Conservation (phyloP, 495 filamentous ascomycete genomes). For the Penicillium salamii region DNA sequence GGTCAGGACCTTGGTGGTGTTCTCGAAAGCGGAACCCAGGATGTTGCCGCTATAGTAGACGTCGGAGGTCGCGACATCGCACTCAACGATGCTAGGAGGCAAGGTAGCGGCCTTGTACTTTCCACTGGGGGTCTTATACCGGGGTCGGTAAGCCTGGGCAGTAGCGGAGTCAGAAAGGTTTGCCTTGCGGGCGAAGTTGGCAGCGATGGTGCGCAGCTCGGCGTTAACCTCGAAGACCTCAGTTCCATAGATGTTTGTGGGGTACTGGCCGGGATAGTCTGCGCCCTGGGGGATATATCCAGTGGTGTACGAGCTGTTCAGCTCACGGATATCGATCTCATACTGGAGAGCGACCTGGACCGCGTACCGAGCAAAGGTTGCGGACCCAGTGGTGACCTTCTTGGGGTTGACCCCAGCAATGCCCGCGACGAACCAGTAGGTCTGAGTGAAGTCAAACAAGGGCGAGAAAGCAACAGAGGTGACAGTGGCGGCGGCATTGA, state of each 20-base stretch:
- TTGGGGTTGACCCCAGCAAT: conserved; percentile 73
- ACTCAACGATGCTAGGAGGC: conserved; percentile 58
- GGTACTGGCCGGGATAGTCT: conserved; percentile 54
- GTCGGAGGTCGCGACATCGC: conserved; percentile 68
- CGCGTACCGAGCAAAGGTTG: conserved; percentile 65
- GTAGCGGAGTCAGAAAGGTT: conserved; percentile 52
- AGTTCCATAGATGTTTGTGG: conserved; percentile 64
- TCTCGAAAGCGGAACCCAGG: conserved; percentile 61
- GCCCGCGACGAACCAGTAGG: conserved; percentile 70
- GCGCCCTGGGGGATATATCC: conserved; percentile 66
- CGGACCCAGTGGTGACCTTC: conserved; percentile 56
- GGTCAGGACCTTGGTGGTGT: conserved; percentile 61
- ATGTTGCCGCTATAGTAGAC: conserved; percentile 67
- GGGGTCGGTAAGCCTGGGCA: conserved; percentile 56
- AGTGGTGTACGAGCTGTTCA: conserved; percentile 60
- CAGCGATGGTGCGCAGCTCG: conserved; percentile 55
- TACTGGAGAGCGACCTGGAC: conserved; percentile 74
- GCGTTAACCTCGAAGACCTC: conserved; percentile 75
- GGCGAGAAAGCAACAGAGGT: conserved; percentile 55
- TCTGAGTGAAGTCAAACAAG: conserved; percentile 62
- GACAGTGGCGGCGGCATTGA: conserved; percentile 69
- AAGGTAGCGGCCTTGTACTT: conserved; percentile 50
- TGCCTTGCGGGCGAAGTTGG: conserved; percentile 52
- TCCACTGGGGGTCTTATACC: conserved; percentile 44
- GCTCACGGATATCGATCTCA: conserved; percentile 70